Base-by-base conservation (phyloP, 352 stramenopile genomes). In the Pythium angustatum region DNA sequence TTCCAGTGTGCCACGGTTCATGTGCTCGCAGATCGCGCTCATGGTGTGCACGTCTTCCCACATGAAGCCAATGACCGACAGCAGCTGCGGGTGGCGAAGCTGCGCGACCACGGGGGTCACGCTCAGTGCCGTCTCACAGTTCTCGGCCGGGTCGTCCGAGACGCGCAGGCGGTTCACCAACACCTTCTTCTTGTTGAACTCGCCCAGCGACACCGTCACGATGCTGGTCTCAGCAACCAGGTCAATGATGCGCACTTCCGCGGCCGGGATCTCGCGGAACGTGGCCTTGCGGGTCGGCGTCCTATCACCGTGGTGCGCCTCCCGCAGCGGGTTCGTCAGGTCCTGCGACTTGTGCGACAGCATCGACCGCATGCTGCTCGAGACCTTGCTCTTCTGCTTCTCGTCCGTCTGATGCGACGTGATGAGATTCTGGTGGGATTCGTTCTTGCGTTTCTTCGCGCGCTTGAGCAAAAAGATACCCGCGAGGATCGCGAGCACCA, bases 1-100 rank as follows among this genome's bases (percentile, higher is more conserved):
- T 70, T 90, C 81, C 0, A 93, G 72, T 6, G 83, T 90, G 7
- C 83, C 83, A 11, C 83, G 57, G 47, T 84, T 80, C 81, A 93
- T 90, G 55, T 79, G 73, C 66, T 93, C 83, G 40, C 73, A 87
- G 31, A 93, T 72, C n/a, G 71, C 77, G 50, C 71, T 85, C 69
- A 93, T 84, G 1, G 75, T 72, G 38, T 88, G 69, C 0, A 69
- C 65, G 53, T 90, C 78, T 26, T 87, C 74, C 66, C 77, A 87
- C 49, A 91, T 74, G 47, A 92, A 69, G 17, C 83, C 83, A 51
- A 77, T 50, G 19, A 92, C 76, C 5, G 70, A 72, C 8, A 92
- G 78, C 27, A 92, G 30, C 40, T 90, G 83, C 1, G 83, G 83
- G 34, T 92, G 83, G 28, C 81, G 81, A 51, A 92, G 73, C 50